phyloP scores from a whole-genome alignment of 2,329 filamentous ascomycete species.

The Fusarium sterilihyphosum region DNA sequence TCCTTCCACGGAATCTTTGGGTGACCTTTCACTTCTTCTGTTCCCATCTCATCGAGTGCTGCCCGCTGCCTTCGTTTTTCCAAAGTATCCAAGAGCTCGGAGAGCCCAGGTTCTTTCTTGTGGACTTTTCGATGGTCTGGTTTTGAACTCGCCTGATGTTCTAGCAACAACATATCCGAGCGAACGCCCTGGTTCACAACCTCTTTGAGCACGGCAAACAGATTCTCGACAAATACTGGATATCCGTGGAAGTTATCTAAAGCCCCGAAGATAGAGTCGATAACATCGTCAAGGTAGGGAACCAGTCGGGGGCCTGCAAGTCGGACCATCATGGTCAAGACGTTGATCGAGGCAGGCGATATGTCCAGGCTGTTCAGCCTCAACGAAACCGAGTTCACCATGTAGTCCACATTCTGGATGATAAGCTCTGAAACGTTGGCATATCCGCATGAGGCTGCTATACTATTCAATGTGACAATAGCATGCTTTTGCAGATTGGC shows the following conservation, averaged over 20 bases:
- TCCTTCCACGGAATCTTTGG: conserved; percentile 51
- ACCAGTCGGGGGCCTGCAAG: conserved; percentile 84
- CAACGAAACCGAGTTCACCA: conserved; percentile 90
- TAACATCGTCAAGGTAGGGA: conserved; percentile 90
- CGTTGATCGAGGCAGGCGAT: conserved; percentile 88
- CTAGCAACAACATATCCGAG: conserved; percentile 60
- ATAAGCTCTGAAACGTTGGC: conserved; percentile 78
- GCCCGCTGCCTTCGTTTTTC: conserved; percentile 59
- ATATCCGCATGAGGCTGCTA: conserved; percentile 83
- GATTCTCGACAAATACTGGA: conserved; percentile 80
- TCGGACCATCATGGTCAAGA: conserved; percentile 92
- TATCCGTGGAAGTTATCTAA: conserved; percentile 98
- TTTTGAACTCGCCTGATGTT: conserved; percentile 49
- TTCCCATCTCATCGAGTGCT: conserved; percentile 47
- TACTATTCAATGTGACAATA: conserved; percentile 81
- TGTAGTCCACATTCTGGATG: conserved; percentile 92
- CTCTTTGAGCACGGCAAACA: conserved; percentile 85
- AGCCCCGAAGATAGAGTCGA: conserved; percentile 90
- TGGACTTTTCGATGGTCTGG: conserved; percentile 56
- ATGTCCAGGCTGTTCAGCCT: conserved; percentile 93
- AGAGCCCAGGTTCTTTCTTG: conserved; percentile 49
- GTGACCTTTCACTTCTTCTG: conserved; percentile 44
- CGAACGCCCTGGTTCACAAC: conserved; percentile 85
- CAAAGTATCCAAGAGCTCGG: conserved; percentile 65
- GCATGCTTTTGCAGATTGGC: conserved; percentile 79